Percentiles rank a stretch among this genome's conserved stretches.
phyloP scores from a whole-genome alignment of 306 rosid genomes.

The Macrotyloma uniflorum region DNA sequence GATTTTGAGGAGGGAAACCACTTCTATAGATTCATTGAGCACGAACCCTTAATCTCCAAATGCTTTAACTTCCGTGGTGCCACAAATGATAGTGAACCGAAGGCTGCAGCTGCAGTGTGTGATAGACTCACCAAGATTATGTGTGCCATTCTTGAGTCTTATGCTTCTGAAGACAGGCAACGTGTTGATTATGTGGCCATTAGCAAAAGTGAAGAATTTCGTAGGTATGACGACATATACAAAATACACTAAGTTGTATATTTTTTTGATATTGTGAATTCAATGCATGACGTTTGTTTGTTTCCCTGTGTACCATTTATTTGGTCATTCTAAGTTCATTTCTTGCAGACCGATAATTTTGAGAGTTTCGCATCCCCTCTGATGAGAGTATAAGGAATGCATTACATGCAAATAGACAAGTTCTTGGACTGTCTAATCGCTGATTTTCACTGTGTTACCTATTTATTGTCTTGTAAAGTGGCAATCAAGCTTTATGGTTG shows the following conservation, averaged over 20 bases:
- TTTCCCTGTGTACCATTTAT: background rate
- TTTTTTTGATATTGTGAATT: background rate
- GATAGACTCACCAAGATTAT: constrained; percentile 76
- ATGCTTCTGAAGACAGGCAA: constrained; percentile 72
- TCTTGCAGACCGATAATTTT: background rate
- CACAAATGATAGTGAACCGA: constrained; percentile 66
- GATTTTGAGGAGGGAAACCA: constrained; percentile 85
- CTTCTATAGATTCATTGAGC: constrained; percentile 88
- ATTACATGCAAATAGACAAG: background rate
- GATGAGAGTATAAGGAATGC: background rate
- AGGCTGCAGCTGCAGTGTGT: constrained; percentile 65
- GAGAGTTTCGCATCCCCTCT: background rate
- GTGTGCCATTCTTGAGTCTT: constrained; percentile 92
- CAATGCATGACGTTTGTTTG: background rate
- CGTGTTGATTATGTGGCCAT: constrained; percentile 73
- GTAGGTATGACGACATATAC: constrained; percentile 67
- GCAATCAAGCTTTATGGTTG: background rate
- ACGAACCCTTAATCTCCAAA: constrained; percentile 65
- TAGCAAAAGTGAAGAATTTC: constrained; percentile 89
- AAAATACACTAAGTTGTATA: background rate
- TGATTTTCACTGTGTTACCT: background rate
- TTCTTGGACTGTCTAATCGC: background rate
- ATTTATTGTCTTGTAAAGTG: background rate
- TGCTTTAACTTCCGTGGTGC: constrained; percentile 81
- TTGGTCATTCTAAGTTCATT: background rate